Conservation (phyloP, 352 stramenopile species). For the Globisporangium canariense region DNA sequence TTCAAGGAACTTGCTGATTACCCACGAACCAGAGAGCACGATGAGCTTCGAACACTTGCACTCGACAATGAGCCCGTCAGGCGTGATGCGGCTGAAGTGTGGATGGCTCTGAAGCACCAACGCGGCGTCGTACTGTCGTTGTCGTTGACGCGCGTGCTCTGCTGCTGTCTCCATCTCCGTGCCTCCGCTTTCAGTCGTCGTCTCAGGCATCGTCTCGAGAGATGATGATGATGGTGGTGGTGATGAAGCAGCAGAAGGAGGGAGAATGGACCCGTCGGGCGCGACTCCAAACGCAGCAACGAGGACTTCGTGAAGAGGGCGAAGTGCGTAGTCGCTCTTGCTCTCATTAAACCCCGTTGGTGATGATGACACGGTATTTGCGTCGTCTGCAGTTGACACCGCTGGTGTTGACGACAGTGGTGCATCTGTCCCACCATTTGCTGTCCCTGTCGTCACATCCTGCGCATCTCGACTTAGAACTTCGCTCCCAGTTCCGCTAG, state of each 20-base stretch:
- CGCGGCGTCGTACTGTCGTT: slow-evolving; percentile 29
- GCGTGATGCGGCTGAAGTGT: slow-evolving; percentile 58
- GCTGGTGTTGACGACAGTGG: not conserved
- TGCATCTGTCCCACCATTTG: not conserved
- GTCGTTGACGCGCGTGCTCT: not conserved
- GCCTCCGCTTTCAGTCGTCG: not conserved
- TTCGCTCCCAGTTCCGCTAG: not conserved
- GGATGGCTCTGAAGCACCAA: slow-evolving; percentile 31
- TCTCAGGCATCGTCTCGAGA: not conserved
- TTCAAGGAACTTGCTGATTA: slow-evolving; percentile 52
- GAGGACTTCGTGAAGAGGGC: slow-evolving; percentile 29
- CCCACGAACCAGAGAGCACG: slow-evolving; percentile 46
- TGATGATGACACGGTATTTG: not conserved
- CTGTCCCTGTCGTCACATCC: not conserved
- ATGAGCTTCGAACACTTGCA: slow-evolving; percentile 66
- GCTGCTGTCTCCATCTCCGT: not conserved
- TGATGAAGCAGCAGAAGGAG: slow-evolving; percentile 7
- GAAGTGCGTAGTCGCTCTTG: slow-evolving; percentile 24
- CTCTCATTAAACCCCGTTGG: not conserved
- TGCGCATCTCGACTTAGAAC: not conserved
- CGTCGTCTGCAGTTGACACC: too few relatives aligned
- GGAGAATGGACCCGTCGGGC: slow-evolving; percentile 15
- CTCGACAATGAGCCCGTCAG: slow-evolving; percentile 63
- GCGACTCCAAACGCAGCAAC: slow-evolving; percentile 26
- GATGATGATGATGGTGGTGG: not conserved